Percentiles rank a stretch among this genome's conserved stretches.
phyloP scores from a whole-genome alignment of 2,329 filamentous ascomycete species.

The Triangularia verruculosa region DNA sequence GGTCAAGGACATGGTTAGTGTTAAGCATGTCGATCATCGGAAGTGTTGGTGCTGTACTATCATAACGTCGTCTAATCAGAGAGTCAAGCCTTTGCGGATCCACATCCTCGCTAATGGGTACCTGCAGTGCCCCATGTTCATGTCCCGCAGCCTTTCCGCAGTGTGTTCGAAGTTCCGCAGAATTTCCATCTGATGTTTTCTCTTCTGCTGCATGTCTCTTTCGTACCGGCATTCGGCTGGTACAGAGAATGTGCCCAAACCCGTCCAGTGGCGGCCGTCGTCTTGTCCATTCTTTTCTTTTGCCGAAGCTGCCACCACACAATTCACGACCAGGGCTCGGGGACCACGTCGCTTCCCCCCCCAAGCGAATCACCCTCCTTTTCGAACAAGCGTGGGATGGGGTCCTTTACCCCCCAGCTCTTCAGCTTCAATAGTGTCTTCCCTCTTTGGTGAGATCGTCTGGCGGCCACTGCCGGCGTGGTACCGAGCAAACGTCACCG shows the following conservation, averaged over 20 bases:
- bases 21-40: constrained; percentile 19
- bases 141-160: background rate
- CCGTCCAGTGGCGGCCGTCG: background rate
- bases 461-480: constrained; percentile 5
- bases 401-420: background rate
- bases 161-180: background rate
- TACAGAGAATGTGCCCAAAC: background rate
- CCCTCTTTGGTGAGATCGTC: constrained; percentile 13
- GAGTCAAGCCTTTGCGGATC: constrained; percentile 1
- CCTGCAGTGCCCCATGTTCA: constrained; percentile 15
- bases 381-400: constrained; percentile 8
- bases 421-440: constrained; percentile 5
- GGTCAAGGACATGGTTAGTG: constrained; percentile 13
- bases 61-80: constrained; percentile 20
- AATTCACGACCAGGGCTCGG: background rate
- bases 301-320: background rate
- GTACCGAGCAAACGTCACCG: constrained; percentile 13
- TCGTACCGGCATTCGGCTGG: background rate
- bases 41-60: constrained; percentile 14
- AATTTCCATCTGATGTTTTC: background rate
- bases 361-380: constrained; percentile 9
- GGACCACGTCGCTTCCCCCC: constrained; percentile 1
- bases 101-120: constrained; percentile 13
- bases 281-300: background rate
- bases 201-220: background rate